Evolutionary conservation across 768 basidiomycete genomes (phyloP), one percentile per base, ranked within the genome.

Genomic region (Royoungia palumana): DNA sequence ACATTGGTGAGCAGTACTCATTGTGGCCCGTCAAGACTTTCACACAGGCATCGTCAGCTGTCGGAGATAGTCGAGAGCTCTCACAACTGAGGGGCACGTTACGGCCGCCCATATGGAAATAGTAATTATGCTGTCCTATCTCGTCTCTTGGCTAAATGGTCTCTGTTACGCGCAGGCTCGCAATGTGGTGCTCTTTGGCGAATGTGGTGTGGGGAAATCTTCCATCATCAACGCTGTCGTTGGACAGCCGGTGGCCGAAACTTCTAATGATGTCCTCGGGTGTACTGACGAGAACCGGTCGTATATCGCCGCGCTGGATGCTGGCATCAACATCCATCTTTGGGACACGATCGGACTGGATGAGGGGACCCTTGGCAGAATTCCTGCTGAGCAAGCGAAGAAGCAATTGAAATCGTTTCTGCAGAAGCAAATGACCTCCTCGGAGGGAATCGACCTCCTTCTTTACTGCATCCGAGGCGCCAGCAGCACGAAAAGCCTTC

Each of bases 151-250:
- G n/a, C 32, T 38, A 24, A 21, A 22, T 28, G 11, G 13, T 28
- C 16, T 35, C 32, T 19, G 16, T 7, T 25, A 42, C 6, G 17
- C 13, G 25, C 47, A 59, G 45, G 20, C 42, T 21, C 60, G 55
- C 30, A 75, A 72, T 44, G 41, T 74, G 14, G 61, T 75, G 25
- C 20, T 75, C 3, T 72, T 74, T 28, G 59, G 61, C 46, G 59
- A 63, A 54, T 57, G 59, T 35, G 58, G 62, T 40, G 62, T 70
- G 43, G 68, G 69, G 17, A 75, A 76, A 56, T 74, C 73, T 22
- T 72, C 70, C 14, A 54, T 72, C 46, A 60, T 74, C 48, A 76
- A 75, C 47, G 56, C 67, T 57, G 44, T 75, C 36, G 47, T 52
- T 6, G 66, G 63, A 22, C 17, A 38, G 3, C 44, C 60, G 0